phyloP scores from a whole-genome alignment of 441 rosid genomes.

The Eruca vesicaria region DNA sequence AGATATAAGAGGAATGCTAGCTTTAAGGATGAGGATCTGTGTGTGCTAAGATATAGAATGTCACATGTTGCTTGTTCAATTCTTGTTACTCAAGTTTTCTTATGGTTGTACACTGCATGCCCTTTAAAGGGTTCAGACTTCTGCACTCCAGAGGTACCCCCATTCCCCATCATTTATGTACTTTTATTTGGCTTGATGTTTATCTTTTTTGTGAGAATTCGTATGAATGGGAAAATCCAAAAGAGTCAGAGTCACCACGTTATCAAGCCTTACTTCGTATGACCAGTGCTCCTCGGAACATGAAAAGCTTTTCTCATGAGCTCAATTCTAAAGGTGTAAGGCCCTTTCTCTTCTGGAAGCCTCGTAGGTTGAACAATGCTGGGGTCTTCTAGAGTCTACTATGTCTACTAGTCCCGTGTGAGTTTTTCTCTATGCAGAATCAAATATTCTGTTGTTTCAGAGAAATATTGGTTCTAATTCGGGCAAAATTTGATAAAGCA shows the following conservation, averaged over 20 bases:
- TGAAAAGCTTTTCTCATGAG: conserved; percentile 98
- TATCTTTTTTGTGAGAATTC: conserved; percentile 44
- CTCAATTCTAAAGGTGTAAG: conserved; percentile 94
- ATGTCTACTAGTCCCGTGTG: conserved; percentile 2
- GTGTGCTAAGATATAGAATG: neutral
- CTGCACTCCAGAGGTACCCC: conserved; percentile 91
- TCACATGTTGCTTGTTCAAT: conserved; percentile 15
- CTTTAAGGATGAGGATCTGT: neutral
- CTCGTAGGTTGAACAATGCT: conserved; percentile 75
- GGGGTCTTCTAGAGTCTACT: conserved; percentile 59
- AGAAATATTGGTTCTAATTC: conserved; percentile 79
- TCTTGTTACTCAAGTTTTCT: conserved; percentile 11
- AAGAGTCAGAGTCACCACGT: conserved; percentile 98
- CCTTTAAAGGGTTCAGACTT: conserved; percentile 71
- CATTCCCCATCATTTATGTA: conserved; percentile 24
- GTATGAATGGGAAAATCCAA: conserved; percentile 71
- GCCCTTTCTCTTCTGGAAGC: conserved; percentile 92
- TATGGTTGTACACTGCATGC: conserved; percentile 41
- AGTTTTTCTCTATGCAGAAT: conserved; percentile 16
- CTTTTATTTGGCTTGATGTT: conserved; percentile 24
- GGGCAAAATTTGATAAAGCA: conserved; percentile 90
- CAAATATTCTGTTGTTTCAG: conserved; percentile 27
- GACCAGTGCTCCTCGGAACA: conserved; percentile 88
- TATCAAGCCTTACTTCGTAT: conserved; percentile 95
- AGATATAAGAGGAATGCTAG: too few species aligned